These are phyloP conservation scores for Leccinum longicurvipes DNA, from an alignment of 768 basidiomycete species.

Conservation along the genomic window DNA sequence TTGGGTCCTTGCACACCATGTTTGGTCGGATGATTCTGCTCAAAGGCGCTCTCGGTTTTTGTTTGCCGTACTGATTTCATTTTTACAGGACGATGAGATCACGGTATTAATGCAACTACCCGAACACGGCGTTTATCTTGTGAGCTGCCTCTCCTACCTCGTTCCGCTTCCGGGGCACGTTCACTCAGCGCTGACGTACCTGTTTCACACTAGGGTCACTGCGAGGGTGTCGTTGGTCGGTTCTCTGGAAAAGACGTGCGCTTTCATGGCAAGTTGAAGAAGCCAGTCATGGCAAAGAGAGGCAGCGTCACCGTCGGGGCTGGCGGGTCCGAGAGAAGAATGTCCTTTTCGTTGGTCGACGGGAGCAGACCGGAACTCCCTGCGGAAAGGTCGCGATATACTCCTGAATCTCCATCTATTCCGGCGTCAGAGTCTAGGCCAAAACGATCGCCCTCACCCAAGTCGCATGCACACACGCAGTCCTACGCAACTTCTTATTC, in stretches of 20 bases:
- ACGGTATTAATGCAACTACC: conserved; percentile 70
- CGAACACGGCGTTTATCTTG: conserved; percentile 59
- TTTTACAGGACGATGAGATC: conserved; percentile 69
- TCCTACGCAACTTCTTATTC: conserved; percentile 19
- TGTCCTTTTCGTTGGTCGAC: conserved; percentile 20
- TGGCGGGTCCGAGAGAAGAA: conserved; percentile 6
- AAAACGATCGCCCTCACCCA: conserved; percentile 20
- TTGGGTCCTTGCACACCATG: not conserved
- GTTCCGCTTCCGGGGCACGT: not conserved
- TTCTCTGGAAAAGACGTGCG: conserved; percentile 63
- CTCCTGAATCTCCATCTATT: conserved; percentile 17
- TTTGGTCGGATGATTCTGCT: not conserved
- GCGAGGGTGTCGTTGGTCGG: conserved; percentile 82
- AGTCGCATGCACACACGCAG: conserved; percentile 12
- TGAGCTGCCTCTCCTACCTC: conserved; percentile 34
- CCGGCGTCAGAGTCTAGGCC: conserved; percentile 18
- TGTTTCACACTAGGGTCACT: conserved; percentile 57
- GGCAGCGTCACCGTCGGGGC: conserved; percentile 17
- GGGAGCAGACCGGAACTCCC: not conserved
- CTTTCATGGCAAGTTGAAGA: conserved; percentile 75
- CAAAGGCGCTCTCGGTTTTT: not conserved
- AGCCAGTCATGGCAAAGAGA: conserved; percentile 74
- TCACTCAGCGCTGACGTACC: not conserved
- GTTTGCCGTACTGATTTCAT: not conserved
- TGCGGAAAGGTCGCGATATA: conserved; percentile 4